A percentile compares a stretch with the other conserved stretches of the same genome.
These are phyloP conservation scores for Monosiga brevicollis DNA, from an alignment of 78 protist species.

Conservation along the genomic window DNA sequence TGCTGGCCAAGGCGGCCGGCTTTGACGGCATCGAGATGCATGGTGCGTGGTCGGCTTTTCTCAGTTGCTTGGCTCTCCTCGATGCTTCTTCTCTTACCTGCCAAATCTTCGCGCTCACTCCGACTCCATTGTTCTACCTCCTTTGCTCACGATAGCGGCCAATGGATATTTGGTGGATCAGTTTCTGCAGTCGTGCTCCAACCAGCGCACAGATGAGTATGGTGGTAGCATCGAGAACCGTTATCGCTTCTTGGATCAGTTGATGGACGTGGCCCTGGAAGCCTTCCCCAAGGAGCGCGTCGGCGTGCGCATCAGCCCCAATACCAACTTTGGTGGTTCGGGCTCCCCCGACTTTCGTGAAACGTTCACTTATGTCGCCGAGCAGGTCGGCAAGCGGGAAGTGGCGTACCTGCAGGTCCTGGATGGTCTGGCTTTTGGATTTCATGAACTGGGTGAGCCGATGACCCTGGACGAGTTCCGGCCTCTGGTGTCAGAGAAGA, in stretches of 20 bases:
- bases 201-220: conserved; percentile 73
- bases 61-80: too few relatives aligned
- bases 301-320: conserved; percentile 21
- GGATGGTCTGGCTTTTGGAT: neutral
- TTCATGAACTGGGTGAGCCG: neutral
- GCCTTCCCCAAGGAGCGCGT: neutral
- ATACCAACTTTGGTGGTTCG: neutral
- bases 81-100: too few relatives aligned
- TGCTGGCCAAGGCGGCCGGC: conserved; percentile 53
- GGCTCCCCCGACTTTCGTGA: neutral
- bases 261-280: conserved; percentile 19
- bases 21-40: conserved; percentile 85
- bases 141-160: too few relatives aligned
- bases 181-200: conserved; percentile 46
- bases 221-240: conserved; percentile 75
- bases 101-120: too few relatives aligned
- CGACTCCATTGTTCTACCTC: too few relatives aligned
- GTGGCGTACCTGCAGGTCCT: conserved; percentile 5
- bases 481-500: neutral
- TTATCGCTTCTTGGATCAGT: conserved; percentile 32
- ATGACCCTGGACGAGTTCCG: neutral
- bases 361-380: neutral
- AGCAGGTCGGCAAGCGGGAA: neutral
- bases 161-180: conserved; percentile 75
- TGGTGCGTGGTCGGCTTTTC: too few relatives aligned